Percentiles rank a stretch among this genome's conserved stretches.
phyloP scores from a whole-genome alignment of 2,329 filamentous ascomycete genomes.

The Diaporthe humulicola region DNA sequence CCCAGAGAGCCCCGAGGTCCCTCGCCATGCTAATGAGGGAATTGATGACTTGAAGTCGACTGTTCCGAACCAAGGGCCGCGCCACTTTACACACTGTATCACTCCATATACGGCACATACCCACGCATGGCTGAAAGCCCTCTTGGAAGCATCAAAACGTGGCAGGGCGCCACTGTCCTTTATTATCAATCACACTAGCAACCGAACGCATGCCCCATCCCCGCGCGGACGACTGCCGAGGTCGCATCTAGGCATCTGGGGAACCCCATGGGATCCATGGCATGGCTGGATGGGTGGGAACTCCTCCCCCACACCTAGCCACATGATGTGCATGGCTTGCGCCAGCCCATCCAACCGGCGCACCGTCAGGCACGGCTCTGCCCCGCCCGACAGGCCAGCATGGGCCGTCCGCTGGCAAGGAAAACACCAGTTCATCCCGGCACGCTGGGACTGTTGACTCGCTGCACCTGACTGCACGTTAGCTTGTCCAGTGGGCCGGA shows the following conservation, averaged over 20 bases:
- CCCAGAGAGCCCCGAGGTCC: background rate
- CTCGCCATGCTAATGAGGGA: background rate
- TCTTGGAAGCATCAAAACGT: background rate
- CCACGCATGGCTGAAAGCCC: background rate
- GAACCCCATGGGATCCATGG: constrained; percentile 15
- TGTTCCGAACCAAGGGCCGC: too few species aligned
- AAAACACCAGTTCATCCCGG: constrained; percentile 20
- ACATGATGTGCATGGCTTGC: constrained; percentile 12
- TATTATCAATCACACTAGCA: background rate
- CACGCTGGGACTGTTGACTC: constrained; percentile 6
- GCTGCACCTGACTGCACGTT: background rate
- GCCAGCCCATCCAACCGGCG: background rate
- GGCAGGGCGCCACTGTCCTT: background rate
- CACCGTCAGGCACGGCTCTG: background rate
- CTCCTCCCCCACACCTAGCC: constrained; percentile 6
- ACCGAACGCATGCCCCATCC: background rate
- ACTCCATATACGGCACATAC: too few species aligned
- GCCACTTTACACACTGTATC: background rate
- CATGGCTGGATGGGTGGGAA: constrained; percentile 24
- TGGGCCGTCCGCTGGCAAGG: background rate
- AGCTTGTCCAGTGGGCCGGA: background rate
- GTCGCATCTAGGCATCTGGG: constrained; percentile 4
- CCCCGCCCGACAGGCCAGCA: constrained; percentile 21
- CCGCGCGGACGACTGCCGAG: constrained; percentile 26
- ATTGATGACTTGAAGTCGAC: background rate